Evolutionary conservation across 2,329 filamentous ascomycete species (phyloP).

Genomic region (Botrytis pseudocinerea): DNA sequence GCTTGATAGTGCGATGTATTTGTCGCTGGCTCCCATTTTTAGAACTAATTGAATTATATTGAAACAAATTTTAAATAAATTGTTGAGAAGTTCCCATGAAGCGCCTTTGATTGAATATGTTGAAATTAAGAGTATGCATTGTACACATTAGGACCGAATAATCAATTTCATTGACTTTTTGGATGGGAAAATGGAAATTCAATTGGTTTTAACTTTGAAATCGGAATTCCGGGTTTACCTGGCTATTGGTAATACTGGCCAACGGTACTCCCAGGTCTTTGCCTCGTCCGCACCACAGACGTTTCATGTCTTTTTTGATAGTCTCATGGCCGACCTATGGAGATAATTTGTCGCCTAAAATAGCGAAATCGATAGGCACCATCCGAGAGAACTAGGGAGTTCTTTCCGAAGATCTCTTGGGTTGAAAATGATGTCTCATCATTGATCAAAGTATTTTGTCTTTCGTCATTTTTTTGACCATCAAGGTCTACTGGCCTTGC

Average conservation of each 20-base stretch:
- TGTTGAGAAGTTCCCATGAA: background rate
- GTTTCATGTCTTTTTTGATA: background rate
- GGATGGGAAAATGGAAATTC: background rate
- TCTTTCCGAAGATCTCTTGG: background rate
- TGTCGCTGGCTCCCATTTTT: background rate
- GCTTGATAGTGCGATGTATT: background rate
- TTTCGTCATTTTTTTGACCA: background rate
- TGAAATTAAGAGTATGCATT: background rate
- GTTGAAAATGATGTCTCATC: background rate
- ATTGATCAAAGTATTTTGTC: background rate
- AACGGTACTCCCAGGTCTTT: background rate
- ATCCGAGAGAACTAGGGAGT: too few relatives aligned
- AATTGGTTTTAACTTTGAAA: background rate
- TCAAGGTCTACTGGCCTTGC: conserved; percentile 1
- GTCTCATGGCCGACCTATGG: background rate
- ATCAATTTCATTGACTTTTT: background rate
- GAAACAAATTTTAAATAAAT: background rate
- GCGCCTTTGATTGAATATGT: background rate
- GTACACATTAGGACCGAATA: background rate
- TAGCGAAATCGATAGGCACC: background rate
- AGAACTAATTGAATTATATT: background rate
- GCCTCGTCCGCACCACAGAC: background rate
- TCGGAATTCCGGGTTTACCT: background rate
- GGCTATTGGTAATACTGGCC: background rate
- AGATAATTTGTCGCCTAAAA: background rate